Percentiles rank a stretch among this genome's conserved stretches.
phyloP scores from a whole-genome alignment of 257 asterid species.

The Pogostemon cablin region DNA sequence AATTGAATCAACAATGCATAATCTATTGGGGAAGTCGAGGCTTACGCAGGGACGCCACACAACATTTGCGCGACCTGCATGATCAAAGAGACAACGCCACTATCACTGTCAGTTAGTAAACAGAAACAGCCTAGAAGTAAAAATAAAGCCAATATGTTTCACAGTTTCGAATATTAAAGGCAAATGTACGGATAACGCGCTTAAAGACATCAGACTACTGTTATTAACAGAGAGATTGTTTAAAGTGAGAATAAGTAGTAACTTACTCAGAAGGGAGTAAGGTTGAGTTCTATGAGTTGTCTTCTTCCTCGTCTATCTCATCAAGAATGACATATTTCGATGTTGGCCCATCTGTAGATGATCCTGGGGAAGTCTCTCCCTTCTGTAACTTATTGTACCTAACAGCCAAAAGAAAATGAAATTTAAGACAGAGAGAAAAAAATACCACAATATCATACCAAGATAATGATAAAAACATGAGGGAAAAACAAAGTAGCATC shows the following conservation, averaged over 20 bases:
- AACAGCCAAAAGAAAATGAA: slow-evolving; percentile 27
- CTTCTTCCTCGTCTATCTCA: slow-evolving; percentile 78
- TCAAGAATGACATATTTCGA: slow-evolving; percentile 84
- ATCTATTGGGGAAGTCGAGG: slow-evolving; percentile 3
- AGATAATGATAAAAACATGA: too few species aligned
- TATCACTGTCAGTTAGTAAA: not conserved
- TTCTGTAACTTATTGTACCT: slow-evolving; percentile 76
- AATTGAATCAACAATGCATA: slow-evolving; percentile 5
- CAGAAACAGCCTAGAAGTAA: not conserved
- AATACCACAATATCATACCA: too few species aligned
- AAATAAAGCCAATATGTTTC: not conserved
- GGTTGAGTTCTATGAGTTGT: slow-evolving; percentile 40
- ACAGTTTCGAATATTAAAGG: not conserved
- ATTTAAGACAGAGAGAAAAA: not conserved
- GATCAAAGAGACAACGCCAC: not conserved
- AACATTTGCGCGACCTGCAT: slow-evolving; percentile 13
- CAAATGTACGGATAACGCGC: not conserved
- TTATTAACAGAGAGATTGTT: slow-evolving; percentile 2
- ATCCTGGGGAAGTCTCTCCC: slow-evolving; percentile 47
- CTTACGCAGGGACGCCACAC: not conserved
- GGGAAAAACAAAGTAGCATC: too few species aligned
- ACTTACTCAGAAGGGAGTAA: slow-evolving; percentile 41
- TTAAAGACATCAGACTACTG: slow-evolving; percentile 1
- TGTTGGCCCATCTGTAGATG: slow-evolving; percentile 38
- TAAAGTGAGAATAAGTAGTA: slow-evolving; percentile 9